A percentile compares a stretch with the other conserved stretches of the same genome.
phyloP scores from a whole-genome alignment of 2,329 filamentous ascomycete genomes.

The Gnomoniopsis sp. region DNA sequence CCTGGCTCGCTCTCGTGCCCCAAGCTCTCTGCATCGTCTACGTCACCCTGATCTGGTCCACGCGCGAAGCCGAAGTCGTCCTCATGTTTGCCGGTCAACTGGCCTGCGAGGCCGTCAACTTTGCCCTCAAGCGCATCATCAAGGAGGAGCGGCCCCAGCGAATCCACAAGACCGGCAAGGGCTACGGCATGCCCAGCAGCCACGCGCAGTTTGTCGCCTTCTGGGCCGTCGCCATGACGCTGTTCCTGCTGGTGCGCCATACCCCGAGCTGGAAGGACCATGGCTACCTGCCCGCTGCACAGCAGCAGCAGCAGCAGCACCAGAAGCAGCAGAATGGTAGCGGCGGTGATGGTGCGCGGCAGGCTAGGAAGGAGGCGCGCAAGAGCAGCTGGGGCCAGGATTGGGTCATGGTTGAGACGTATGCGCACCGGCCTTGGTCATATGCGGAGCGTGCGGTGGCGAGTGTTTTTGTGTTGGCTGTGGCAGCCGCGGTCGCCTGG shows the following conservation, averaged over 20 bases:
- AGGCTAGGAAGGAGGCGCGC: background rate
- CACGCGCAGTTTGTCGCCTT: conserved; percentile 94
- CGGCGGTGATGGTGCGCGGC: background rate
- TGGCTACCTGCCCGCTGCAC: background rate
- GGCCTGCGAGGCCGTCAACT: conserved; percentile 88
- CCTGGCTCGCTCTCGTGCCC: conserved; percentile 90
- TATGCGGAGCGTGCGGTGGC: conserved; percentile 55
- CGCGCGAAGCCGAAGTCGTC: conserved; percentile 82
- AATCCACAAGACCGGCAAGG: conserved; percentile 76
- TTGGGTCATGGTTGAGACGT: conserved; percentile 24
- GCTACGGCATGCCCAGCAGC: conserved; percentile 94
- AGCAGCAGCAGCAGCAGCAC: background rate
- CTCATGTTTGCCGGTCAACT: conserved; percentile 92
- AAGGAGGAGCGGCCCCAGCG: conserved; percentile 85
- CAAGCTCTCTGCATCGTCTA: conserved; percentile 91
- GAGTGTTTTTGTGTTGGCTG: conserved; percentile 52
- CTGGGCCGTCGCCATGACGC: conserved; percentile 77
- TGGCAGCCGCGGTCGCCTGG: conserved; percentile 68
- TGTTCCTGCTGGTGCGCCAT: conserved; percentile 85
- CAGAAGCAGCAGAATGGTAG: conserved; percentile 6
- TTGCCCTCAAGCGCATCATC: conserved; percentile 81
- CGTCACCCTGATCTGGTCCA: conserved; percentile 83
- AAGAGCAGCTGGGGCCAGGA: conserved; percentile 12
- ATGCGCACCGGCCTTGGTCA: conserved; percentile 54
- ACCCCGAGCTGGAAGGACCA: conserved; percentile 43